Percentiles rank a stretch among this genome's conserved stretches.
These are phyloP conservation scores for Termitomyces sp. DNA, from an alignment of 768 basidiomycete species.

Conservation along the genomic window DNA sequence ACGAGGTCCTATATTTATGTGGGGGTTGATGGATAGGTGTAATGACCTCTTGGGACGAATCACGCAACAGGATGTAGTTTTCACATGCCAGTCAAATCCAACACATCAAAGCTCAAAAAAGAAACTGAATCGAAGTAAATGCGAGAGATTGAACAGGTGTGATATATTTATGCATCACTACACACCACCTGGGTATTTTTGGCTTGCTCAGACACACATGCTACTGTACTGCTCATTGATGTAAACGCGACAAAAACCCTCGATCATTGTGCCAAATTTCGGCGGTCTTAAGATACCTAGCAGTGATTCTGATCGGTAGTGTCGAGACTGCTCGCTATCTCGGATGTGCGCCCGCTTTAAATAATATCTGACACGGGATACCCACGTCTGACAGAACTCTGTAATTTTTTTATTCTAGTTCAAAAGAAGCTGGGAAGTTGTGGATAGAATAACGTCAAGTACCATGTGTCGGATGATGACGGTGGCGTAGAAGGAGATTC, in stretches of 20 bases:
- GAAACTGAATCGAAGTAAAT: background rate
- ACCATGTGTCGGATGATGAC: background rate
- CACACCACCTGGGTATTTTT: background rate
- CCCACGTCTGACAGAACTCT: background rate
- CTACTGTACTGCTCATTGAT: too few relatives aligned
- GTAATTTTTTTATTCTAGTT: background rate
- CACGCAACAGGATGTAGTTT: too few relatives aligned
- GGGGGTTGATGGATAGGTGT: background rate
- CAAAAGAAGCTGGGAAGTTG: background rate
- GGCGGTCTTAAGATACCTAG: background rate
- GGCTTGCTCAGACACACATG: background rate
- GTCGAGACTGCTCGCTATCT: background rate
- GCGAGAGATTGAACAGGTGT: background rate
- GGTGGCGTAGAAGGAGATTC: background rate
- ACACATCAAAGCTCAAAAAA: background rate
- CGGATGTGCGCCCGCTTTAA: background rate
- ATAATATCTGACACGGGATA: background rate
- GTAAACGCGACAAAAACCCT: too few relatives aligned
- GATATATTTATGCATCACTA: too few relatives aligned
- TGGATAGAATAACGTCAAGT: background rate
- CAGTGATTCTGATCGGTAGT: too few relatives aligned
- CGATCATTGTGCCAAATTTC: background rate
- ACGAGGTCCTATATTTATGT: background rate
- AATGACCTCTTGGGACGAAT: background rate
- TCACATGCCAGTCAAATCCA: background rate